Conservation (phyloP, 208 protist genomes). For the Polymyxa betae region DNA sequence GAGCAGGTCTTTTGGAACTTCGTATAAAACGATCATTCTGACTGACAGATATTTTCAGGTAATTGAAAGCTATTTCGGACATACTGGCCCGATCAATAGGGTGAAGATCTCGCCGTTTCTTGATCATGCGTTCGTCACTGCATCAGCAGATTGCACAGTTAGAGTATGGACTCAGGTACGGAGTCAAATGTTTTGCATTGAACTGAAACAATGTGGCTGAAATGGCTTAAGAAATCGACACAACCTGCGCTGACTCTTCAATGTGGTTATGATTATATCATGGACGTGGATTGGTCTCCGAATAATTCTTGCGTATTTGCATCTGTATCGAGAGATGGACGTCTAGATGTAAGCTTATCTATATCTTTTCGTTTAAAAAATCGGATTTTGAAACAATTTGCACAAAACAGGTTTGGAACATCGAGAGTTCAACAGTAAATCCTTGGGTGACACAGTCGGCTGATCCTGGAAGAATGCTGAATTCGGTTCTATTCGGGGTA, state of each 20-base stretch:
- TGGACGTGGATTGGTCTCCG: slow-evolving; percentile 89
- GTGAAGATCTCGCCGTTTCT: slow-evolving; percentile 84
- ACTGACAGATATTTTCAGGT: slow-evolving; percentile 65
- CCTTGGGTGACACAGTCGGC: background rate
- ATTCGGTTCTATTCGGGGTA: background rate
- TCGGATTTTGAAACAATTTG: background rate
- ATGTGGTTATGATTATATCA: slow-evolving; percentile 75
- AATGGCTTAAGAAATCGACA: slow-evolving; percentile 69
- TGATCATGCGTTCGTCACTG: slow-evolving; percentile 85
- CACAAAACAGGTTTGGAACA: slow-evolving; percentile 23
- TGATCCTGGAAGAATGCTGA: background rate
- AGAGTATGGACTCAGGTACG: slow-evolving; percentile 80
- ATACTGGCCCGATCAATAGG: slow-evolving; percentile 89
- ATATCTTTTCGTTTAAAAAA: background rate
- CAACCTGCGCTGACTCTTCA: slow-evolving; percentile 80
- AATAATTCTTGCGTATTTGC: slow-evolving; percentile 85
- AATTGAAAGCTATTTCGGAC: slow-evolving; percentile 86
- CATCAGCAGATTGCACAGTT: slow-evolving; percentile 92
- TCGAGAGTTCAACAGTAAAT: background rate
- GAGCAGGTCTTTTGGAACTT: slow-evolving; percentile 73
- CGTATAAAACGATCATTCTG: background rate
- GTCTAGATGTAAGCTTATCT: slow-evolving; percentile 68
- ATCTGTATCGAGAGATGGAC: slow-evolving; percentile 81
- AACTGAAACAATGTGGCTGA: background rate
- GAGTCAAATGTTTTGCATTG: background rate